Base-by-base conservation (phyloP, 2,329 filamentous ascomycete species). In the Daldinia sp. region DNA sequence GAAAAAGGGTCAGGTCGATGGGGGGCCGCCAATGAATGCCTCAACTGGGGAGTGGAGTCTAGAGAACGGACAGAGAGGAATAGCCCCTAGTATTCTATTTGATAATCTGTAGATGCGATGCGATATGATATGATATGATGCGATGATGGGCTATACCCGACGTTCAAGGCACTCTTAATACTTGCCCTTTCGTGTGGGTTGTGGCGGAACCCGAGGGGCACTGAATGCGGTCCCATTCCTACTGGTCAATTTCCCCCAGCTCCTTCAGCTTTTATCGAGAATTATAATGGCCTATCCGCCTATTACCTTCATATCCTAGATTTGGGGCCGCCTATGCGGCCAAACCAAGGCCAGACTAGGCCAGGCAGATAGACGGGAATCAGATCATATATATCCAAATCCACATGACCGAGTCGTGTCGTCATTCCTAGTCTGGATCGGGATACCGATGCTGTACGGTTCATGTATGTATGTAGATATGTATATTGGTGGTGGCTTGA, bases 391-490 rank as follows among this genome's bases (percentile, higher is more conserved):
- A 50, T 30, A 30, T 18, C 12, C 6, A 23, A 28, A 28, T 26
- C 44, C 23, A 26, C 46, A 26, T 33, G 46, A 30, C 15, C 46
- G 18, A 13, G 26, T 6, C 26, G 46, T 26, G 9, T 51, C 46
- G 46, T 33, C 46, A 51, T 33, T 30, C 13, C 46, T 18, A 6
- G 2, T 15, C 18, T 18, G 6, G 15, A 33, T 51, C 1, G 2
- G 18, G 13, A 51, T 51, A 51, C 46, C 46, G 46, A 51, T n/a
- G 46, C 46, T 51, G 26, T 51, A 15, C 28, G 18, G 46, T 51
- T 30, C 7, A 51, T 51, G 46, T 30, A 51, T 18, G 26, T 13
- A 39, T 35, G 30, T 33, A 33, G 1, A 3, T 33, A 50, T 51
- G 26, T 51, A 33, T 12, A 13, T 33, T 51, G 46, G 46, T 33